phyloP scores from a whole-genome alignment of 495 filamentous ascomycete genomes.

The Lepraria neglecta region DNA sequence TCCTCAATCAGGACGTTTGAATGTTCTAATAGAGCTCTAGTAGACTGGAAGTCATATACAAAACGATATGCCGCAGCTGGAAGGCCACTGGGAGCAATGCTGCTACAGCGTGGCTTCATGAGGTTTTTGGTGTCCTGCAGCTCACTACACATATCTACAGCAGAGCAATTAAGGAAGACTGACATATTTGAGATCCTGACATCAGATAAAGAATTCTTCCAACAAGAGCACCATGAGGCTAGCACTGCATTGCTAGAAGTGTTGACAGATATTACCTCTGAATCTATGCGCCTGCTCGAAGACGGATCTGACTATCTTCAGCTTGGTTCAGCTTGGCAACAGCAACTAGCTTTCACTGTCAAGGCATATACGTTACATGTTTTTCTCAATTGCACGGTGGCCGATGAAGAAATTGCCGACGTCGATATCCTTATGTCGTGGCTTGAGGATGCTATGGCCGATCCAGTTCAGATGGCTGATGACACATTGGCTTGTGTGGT shows the following conservation, averaged over 20 bases:
- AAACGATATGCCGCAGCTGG: slow-evolving; percentile 74
- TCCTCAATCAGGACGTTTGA: slow-evolving; percentile 71
- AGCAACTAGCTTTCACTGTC: slow-evolving; percentile 75
- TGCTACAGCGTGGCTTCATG: slow-evolving; percentile 81
- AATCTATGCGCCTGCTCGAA: slow-evolving; percentile 80
- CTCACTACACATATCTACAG: slow-evolving; percentile 59
- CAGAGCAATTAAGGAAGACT: slow-evolving; percentile 50
- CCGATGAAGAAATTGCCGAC: slow-evolving; percentile 74
- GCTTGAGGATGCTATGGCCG: slow-evolving; percentile 71
- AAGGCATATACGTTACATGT: slow-evolving; percentile 76
- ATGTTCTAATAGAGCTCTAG: slow-evolving; percentile 42
- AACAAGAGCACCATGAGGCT: slow-evolving; percentile 43
- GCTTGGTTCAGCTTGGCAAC: slow-evolving; percentile 78
- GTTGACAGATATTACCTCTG: slow-evolving; percentile 65
- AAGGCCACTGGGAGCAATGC: slow-evolving; percentile 83
- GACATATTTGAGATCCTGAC: slow-evolving; percentile 75
- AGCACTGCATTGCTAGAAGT: slow-evolving; percentile 51
- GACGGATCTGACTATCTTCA: slow-evolving; percentile 83
- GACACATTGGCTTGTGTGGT: slow-evolving; percentile 64
- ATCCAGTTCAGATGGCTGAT: slow-evolving; percentile 75
- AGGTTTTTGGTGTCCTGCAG: slow-evolving; percentile 71
- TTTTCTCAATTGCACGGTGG: slow-evolving; percentile 74
- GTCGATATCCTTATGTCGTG: slow-evolving; percentile 75
- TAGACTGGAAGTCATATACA: slow-evolving; percentile 75
- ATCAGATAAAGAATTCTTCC: slow-evolving; percentile 33